These are phyloP conservation scores for Diplodia corticola DNA, from an alignment of 2,329 filamentous ascomycete genomes.

Conservation along the genomic window DNA sequence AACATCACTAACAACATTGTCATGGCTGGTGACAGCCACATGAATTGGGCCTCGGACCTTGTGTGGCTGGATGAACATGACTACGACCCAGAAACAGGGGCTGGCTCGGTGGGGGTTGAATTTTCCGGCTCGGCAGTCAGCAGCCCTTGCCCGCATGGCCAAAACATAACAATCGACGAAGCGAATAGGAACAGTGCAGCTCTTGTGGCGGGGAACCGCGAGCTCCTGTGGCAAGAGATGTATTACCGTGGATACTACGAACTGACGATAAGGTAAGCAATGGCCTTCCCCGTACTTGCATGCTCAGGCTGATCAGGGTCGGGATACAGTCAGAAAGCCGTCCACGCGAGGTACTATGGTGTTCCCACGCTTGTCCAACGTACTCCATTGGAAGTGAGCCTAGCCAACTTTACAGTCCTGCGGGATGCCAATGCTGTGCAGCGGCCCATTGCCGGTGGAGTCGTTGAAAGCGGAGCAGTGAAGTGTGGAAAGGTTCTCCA, in stretches of 20 bases:
- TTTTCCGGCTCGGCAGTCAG: constrained; percentile 67
- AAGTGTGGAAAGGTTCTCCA: constrained; percentile 46
- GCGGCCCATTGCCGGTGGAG: constrained; percentile 50
- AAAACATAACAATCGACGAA: constrained; percentile 55
- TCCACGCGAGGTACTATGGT: constrained; percentile 67
- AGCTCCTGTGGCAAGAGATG: constrained; percentile 71
- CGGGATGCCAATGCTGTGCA: constrained; percentile 61
- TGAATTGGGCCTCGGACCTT: constrained; percentile 56
- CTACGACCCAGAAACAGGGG: constrained; percentile 43
- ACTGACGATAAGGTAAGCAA: constrained; percentile 43
- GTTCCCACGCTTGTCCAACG: constrained; percentile 59
- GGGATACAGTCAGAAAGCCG: constrained; percentile 41
- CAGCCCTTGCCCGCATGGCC: constrained; percentile 60
- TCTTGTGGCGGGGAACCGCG: constrained; percentile 53
- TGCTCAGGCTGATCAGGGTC: neutral
- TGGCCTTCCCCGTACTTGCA: constrained; percentile 26
- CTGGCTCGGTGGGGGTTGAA: constrained; percentile 48
- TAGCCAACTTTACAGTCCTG: constrained; percentile 70
- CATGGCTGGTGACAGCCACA: constrained; percentile 69
- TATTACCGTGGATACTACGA: constrained; percentile 76
- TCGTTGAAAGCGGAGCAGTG: constrained; percentile 59
- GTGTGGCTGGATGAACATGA: constrained; percentile 46
- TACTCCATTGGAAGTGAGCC: constrained; percentile 64
- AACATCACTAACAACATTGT: constrained; percentile 73
- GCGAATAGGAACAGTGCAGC: constrained; percentile 48